Base-by-base conservation (phyloP, 2,329 filamentous ascomycete species). In the Colletotrichum incanum region DNA sequence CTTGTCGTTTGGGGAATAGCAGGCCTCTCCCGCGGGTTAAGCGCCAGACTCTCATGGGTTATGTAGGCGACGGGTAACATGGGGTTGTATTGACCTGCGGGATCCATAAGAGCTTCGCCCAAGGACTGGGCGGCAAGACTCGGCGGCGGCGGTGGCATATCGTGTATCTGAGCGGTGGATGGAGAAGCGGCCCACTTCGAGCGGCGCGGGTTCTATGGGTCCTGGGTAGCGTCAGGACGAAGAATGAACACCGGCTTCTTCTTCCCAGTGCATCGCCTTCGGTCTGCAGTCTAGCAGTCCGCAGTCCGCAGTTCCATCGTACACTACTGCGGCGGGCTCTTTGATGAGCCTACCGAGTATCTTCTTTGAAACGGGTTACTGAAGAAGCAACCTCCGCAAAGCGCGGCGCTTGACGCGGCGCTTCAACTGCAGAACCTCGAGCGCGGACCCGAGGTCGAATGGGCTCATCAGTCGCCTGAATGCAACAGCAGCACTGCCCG, bases 241-340 rank as follows among this genome's bases (percentile, higher is more conserved):
- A 47, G 34, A 20, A 54, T 54, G 47, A 6, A 34, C 55, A 34
- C 47, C 39, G 58, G 37, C 43, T 69, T 54, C 61, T 59, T 49
- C 34, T 64, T 47, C 66, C 26, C n/a, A n/a, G 31, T 43, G 37
- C 28, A 20, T 65, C 18, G 41, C 43, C 39, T 26, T 34, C 14
- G 39, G 39, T 41, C 39, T 41, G 12, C 14, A 41, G 11, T 14
- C 45, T 26, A 26, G n/a, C n/a, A n/a, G 5, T 5, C 5, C 3
- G 16, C 23, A 34, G 20, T 43, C 26, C 56, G 52, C 54, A 50
- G 43, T 14, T 28, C 12, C 14, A 7, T 16, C 26, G 20, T 43
- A 39, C 39, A 37, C 34, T 16, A 37, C 20, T 34, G 61, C 61
- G 67, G 61, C 39, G 43, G 26, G 54, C 37, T 28, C 43, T 70